These are phyloP conservation scores for Royoungia palumana DNA, from an alignment of 768 basidiomycete species.

Conservation along the genomic window DNA sequence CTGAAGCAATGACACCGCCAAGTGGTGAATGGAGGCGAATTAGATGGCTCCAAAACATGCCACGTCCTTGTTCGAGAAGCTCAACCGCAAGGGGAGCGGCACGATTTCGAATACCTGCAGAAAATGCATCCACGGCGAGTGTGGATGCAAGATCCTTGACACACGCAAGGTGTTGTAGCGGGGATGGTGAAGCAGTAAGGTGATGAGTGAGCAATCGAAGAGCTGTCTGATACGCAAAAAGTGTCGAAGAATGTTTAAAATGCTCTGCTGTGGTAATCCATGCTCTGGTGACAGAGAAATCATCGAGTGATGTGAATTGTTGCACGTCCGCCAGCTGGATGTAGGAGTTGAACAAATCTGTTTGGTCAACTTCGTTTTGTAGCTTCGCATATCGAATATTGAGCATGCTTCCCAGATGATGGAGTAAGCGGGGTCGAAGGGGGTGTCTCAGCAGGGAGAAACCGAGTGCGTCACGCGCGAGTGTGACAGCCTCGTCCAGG, in stretches of 20 bases:
- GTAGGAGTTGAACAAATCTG: slow-evolving; percentile 2
- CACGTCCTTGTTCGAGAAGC: slow-evolving; percentile 30
- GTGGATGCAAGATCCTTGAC: not conserved
- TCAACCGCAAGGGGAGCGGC: slow-evolving; percentile 24
- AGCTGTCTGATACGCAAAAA: not conserved
- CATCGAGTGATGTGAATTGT: not conserved
- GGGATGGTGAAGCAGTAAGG: not conserved
- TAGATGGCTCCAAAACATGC: slow-evolving; percentile 15
- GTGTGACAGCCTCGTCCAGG: not conserved
- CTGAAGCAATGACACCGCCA: not conserved
- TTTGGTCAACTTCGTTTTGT: slow-evolving; percentile 6
- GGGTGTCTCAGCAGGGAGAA: not conserved
- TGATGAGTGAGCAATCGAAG: not conserved
- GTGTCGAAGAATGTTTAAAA: not conserved
- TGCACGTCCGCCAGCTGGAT: not conserved
- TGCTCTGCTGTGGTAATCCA: not conserved
- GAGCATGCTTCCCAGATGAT: slow-evolving; percentile 7
- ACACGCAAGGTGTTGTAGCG: not conserved
- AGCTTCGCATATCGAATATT: slow-evolving; percentile 8
- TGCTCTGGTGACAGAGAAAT: not conserved
- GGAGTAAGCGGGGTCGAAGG: not conserved
- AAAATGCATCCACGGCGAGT: slow-evolving; percentile 5
- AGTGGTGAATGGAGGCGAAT: too few species aligned
- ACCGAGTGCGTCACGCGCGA: not conserved
- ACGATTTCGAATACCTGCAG: slow-evolving; percentile 12